phyloP scores from a whole-genome alignment of 2,329 filamentous ascomycete genomes.

The Chaetomiaceae sp. region DNA sequence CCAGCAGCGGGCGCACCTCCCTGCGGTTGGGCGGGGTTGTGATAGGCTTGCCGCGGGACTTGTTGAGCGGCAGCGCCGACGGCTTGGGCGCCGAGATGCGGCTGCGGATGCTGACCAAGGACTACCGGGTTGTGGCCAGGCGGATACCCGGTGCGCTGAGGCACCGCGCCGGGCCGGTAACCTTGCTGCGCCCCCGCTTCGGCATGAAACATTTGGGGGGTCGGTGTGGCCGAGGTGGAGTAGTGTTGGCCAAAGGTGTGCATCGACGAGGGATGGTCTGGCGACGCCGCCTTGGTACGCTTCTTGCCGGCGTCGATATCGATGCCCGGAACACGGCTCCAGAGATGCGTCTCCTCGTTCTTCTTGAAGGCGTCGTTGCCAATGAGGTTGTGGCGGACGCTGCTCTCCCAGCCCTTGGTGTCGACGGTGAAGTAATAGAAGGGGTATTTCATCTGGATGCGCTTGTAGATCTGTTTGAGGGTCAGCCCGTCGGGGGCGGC shows the following conservation, averaged over 20 bases:
- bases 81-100: slow-evolving; percentile 19
- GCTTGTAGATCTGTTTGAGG: slow-evolving; percentile 59
- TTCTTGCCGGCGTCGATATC: slow-evolving; percentile 59
- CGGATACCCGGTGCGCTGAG: slow-evolving; percentile 19
- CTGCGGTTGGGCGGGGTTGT: slow-evolving; percentile 15
- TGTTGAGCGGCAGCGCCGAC: slow-evolving; percentile 20
- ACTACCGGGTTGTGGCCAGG: slow-evolving; percentile 14
- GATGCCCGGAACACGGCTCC: slow-evolving; percentile 54
- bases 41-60: slow-evolving; percentile 20
- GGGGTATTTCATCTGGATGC: slow-evolving; percentile 53
- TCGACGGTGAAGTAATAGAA: slow-evolving; percentile 57
- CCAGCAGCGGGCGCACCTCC: slow-evolving; percentile 25
- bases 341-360: slow-evolving; percentile 51
- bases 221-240: slow-evolving; percentile 18
- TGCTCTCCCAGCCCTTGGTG: slow-evolving; percentile 62
- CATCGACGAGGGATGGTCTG: slow-evolving; percentile 42
- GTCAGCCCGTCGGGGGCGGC: slow-evolving; percentile 52
- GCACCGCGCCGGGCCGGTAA: slow-evolving; percentile 19
- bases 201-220: slow-evolving; percentile 26
- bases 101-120: slow-evolving; percentile 22
- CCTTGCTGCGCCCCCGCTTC: slow-evolving; percentile 17
- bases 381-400: slow-evolving; percentile 59
- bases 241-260: slow-evolving; percentile 31
- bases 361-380: slow-evolving; percentile 58
- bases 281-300: slow-evolving; percentile 47